Base-by-base conservation (phyloP, 192 early-diverging fungal species). In the Helicostylum pulchrum region DNA sequence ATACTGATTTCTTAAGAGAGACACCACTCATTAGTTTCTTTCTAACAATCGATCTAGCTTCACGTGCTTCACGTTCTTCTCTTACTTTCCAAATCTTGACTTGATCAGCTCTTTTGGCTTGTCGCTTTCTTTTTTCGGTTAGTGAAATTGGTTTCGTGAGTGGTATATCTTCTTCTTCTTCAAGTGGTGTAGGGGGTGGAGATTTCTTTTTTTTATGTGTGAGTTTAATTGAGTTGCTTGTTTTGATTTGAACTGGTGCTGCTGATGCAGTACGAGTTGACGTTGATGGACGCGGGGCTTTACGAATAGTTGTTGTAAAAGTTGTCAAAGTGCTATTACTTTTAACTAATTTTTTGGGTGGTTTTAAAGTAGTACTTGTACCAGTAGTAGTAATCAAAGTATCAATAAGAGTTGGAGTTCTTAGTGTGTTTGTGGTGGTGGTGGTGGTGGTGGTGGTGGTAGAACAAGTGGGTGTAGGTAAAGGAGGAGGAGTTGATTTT, bases 11-110 rank as follows among this genome's bases (percentile, higher is more conserved):
- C 23, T 46, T 52, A 20, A 17, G n/a, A 10, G 26, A 26, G 0
- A 53, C 17, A 7, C 57, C 64, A 32, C 53, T 30, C 21, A 67
- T 49, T 14, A 50, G 20, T 19, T 55, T 44, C 2, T 60, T 61
- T 36, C 72, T 51, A 10, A 42, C 43, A 1, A 42, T 49, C 49
- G 51, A 21, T 34, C 72, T 47, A 4, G 30, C 32, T 17, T 74
- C 63, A 8, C 72, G 42, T 17, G 62, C 72, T 45, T 74, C 72
- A 26, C 72, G 17, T 32, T 68, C 72, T 49, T 74, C 66, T 39
- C 72, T 26, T 7, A 74, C 72, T 14, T 62, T 62, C 66, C 67
- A 74, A 31, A 62, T 64, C 31, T 74, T 74, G 19, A 74, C 34
- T 26, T 74, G 72, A 34, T 74, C 72, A 7, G 55, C 62, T 7